Base-by-base conservation (phyloP, 2,329 filamentous ascomycete genomes). In the Aspergillus caelatus region DNA sequence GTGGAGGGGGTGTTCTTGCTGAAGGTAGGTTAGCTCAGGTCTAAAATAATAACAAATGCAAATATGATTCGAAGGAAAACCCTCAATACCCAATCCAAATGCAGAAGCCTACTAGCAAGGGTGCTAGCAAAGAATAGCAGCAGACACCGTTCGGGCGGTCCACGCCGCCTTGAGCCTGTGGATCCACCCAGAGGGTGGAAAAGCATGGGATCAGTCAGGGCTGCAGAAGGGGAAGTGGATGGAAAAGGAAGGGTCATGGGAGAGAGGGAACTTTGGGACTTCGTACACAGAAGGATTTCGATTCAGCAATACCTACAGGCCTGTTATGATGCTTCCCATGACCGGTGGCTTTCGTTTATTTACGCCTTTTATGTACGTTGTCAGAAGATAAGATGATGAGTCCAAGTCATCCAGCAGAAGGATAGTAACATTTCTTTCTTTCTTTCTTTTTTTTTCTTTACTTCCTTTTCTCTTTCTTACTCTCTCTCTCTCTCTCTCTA, bases 151-250 rank as follows among this genome's bases (percentile, higher is more conserved):
- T 70, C 58, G 66, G 67, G 26, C 48, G 48, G 48, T 61, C 63
- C 67, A 68, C 65, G 66, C 68, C 66, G 68, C 65, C 66, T 60
- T 59, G 62, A 66, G 57, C 52, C 26, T 61, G 68, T 69, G 68
- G 68, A 64, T 65, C 64, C 58, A 50, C 53, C 57, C 23, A 28
- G 23, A 32, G 28, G 10, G 28, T n/a, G 48, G 11, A 19, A 62
- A 56, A 60, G 61, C 56, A 63, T 63, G 61, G 57, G 58, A 61
- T 65, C 54, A 57, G 28, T 64, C 57, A 62, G 39, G 54, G 53
- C 58, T 63, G 53, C 61, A 61, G 54, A 64, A 57, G 55, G 58
- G 28, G 43, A 45, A 32, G 46, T 28, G 48, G 48, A 32, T 52
- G 48, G 26, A 32, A 52, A 32, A 32, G 48, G 26, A 32, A 52